Evolutionary conservation across 768 basidiomycete genomes (phyloP).

Genomic region (Multifurca ochricompacta): DNA sequence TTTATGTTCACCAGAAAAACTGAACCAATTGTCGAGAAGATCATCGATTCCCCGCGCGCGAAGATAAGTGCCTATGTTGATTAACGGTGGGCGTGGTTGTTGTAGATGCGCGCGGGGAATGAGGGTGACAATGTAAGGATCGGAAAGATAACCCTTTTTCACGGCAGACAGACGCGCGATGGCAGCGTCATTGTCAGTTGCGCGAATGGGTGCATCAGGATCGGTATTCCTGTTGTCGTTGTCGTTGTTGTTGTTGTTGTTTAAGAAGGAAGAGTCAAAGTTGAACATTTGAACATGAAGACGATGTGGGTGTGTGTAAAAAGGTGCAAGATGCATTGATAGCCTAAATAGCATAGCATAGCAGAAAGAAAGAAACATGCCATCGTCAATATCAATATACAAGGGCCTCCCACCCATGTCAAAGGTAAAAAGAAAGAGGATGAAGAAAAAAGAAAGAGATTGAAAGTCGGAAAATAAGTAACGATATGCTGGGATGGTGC

Average conservation of each 20-base stretch:
- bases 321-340: too few relatives aligned
- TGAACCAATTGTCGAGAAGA: slow-evolving; percentile 54
- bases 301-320: background rate
- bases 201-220: slow-evolving; percentile 55
- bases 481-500: slow-evolving; percentile 8
- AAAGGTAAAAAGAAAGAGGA: too few relatives aligned
- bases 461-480: slow-evolving; percentile 2
- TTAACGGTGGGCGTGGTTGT: slow-evolving; percentile 67
- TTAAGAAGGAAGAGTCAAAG: too few relatives aligned
- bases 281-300: slow-evolving; percentile 1
- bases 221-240: slow-evolving; percentile 27
- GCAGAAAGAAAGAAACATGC: slow-evolving; percentile 1
- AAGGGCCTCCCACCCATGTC: slow-evolving; percentile 6
- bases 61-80: slow-evolving; percentile 92
- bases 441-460: background rate
- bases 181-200: slow-evolving; percentile 78
- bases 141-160: slow-evolving; percentile 67
- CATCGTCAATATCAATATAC: slow-evolving; percentile 13
- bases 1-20: slow-evolving; percentile 34
- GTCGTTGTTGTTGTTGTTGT: too few relatives aligned
- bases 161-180: slow-evolving; percentile 82
- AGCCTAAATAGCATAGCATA: background rate
- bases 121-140: slow-evolving; percentile 63
- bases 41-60: slow-evolving; percentile 73
- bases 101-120: slow-evolving; percentile 60